Evolutionary conservation across 1,284 basidiomycete species (phyloP).

Genomic region (Phlebopus sp.): DNA sequence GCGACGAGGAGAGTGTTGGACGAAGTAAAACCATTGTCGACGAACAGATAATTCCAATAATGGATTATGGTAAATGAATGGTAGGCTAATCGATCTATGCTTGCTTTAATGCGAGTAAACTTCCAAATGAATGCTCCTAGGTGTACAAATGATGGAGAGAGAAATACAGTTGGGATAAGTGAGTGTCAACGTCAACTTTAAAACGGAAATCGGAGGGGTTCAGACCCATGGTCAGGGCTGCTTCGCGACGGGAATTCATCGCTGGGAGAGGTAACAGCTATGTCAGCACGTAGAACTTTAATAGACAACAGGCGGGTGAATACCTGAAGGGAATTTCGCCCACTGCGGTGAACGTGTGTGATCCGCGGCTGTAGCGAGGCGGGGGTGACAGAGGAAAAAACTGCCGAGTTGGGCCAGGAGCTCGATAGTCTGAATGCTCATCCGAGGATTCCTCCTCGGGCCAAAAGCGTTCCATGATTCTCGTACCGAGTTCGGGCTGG

Average conservation of each 20-base stretch:
- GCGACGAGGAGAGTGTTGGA: slow-evolving; percentile 71
- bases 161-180: slow-evolving; percentile 1
- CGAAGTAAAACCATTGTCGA: slow-evolving; percentile 28
- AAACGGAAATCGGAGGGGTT: slow-evolving; percentile 26
- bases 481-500: slow-evolving; percentile 28
- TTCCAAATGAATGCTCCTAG: slow-evolving; percentile 13
- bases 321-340: slow-evolving; percentile 21
- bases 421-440: slow-evolving; percentile 11
- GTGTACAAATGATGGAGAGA: slow-evolving; percentile 1
- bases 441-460: slow-evolving; percentile 25
- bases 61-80: slow-evolving; percentile 17
- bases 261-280: slow-evolving; percentile 8
- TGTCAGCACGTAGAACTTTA: background rate
- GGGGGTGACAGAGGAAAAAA: slow-evolving; percentile 26
- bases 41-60: background rate
- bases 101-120: slow-evolving; percentile 17
- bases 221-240: slow-evolving; percentile 7
- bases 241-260: slow-evolving; percentile 17
- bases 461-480: slow-evolving; percentile 32
- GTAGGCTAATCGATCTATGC: slow-evolving; percentile 1
- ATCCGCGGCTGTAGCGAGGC: slow-evolving; percentile 27
- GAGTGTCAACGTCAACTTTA: slow-evolving; percentile 14
- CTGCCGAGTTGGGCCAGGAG: slow-evolving; percentile 9
- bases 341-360: slow-evolving; percentile 11
- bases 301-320: background rate